Base-by-base conservation (phyloP, 2,329 filamentous ascomycete species). In the Monascus ruber region DNA sequence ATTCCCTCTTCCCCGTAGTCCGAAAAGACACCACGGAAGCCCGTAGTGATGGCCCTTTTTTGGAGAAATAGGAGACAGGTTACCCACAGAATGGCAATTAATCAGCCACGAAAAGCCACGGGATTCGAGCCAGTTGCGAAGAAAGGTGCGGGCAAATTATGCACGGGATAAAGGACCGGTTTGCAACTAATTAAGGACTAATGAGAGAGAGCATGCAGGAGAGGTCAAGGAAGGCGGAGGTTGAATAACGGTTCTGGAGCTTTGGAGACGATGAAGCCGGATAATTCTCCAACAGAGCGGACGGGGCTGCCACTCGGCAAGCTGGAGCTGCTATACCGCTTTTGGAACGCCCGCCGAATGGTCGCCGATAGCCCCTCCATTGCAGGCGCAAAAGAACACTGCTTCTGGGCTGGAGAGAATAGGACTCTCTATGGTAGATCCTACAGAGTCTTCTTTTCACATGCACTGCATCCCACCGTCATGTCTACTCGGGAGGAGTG, bases 351-450 rank as follows among this genome's bases (percentile, higher is more conserved):
- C 17, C 17, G 17, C 17, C 17, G 17, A 17, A 17, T 3, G 17
- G 17, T 3, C 17, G 17, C 17, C 17, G 17, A 17, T 17, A 17
- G 17, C 51, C 46, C 46, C 50, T 56, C 45, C 52, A 49, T 49
- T 43, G 17, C 17, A 17, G 17, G 17, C 3, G 17, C 17, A 2
- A 17, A 17, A 17, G 17, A 17, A 17, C 17, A 17, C 17, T 17
- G 17, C 17, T 17, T 17, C 17, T 17, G 17, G 17, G 17, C 2
- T 17, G 17, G 17, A 17, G 17, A 17, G 17, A 17, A 17, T 3
- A 17, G 3, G 17, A 17, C 3, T 17, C 17, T 17, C 17, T 17
- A 17, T 17, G 17, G 17, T 17, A 17, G 17, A 17, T 17, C 17
- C 17, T 17, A 17, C 17, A 17, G 17, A 3, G 17, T 17, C 17